Evolutionary conservation across 2,329 filamentous ascomycete species (phyloP).

Genomic region (Thielaviopsis ethacetica): DNA sequence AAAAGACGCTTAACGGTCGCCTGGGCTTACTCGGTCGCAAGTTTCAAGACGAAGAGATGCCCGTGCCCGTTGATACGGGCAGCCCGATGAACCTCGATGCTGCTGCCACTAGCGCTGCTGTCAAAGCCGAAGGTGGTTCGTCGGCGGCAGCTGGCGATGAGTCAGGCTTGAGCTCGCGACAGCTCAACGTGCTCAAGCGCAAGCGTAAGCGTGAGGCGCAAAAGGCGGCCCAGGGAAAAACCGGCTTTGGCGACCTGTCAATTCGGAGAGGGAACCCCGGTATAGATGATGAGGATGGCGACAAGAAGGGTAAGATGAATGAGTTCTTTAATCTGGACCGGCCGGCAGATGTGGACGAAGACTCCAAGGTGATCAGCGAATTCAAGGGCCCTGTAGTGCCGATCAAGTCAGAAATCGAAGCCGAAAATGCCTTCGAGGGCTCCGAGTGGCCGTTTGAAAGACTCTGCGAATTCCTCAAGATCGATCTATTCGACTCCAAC

Average conservation of each 20-base stretch:
- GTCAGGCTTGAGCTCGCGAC: conserved; percentile 67
- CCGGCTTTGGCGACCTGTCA: conserved; percentile 76
- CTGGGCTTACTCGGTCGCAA: conserved; percentile 74
- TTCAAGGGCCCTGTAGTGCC: conserved; percentile 74
- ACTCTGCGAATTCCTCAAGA: conserved; percentile 80
- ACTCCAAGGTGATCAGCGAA: conserved; percentile 81
- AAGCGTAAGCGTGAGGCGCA: conserved; percentile 85
- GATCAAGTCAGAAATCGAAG: conserved; percentile 74
- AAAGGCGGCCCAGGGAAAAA: conserved; percentile 71
- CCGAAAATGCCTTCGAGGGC: conserved; percentile 60
- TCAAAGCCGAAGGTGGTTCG: conserved; percentile 17
- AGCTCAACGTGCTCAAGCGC: conserved; percentile 85
- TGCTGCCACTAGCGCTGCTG: conserved; percentile 19
- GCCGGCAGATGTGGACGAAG: conserved; percentile 63
- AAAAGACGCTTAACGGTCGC: conserved; percentile 68
- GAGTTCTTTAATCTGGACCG: conserved; percentile 90
- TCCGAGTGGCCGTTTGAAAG: conserved; percentile 88
- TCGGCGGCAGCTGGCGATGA: conserved; percentile 39
- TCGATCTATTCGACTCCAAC: conserved; percentile 81
- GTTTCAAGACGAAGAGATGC: conserved; percentile 67
- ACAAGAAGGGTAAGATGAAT: conserved; percentile 42
- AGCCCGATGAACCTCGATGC: conserved; percentile 25
- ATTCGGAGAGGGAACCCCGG: conserved; percentile 45
- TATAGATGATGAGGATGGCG: conserved; percentile 36
- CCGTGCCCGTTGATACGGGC: conserved; percentile 26